phyloP scores from a whole-genome alignment of 371 early-diverging fungal species.

The Mucor velutinosus region DNA sequence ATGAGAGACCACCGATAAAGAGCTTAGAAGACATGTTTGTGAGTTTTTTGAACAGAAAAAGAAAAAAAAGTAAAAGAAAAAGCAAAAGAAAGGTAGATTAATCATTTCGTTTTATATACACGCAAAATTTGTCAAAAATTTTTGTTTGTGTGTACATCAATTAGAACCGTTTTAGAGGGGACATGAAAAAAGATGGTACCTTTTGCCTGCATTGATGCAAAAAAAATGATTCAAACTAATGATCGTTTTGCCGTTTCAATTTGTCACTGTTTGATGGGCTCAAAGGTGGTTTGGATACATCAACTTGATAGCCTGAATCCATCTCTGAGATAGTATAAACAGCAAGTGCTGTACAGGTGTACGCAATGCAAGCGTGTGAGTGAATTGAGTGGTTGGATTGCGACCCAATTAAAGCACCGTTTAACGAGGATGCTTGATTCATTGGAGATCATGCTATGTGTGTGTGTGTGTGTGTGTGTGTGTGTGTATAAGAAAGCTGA shows the following conservation, averaged over 20 bases:
- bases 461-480: too few relatives aligned
- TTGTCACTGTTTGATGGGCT: not conserved
- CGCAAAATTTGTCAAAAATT: not conserved
- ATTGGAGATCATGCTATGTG: too few relatives aligned
- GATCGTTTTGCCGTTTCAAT: not conserved
- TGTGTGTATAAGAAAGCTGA: too few relatives aligned
- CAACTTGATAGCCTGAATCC: not conserved
- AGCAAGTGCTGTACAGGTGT: not conserved
- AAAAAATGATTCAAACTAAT: not conserved
- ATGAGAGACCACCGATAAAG: slow-evolving; percentile 73
- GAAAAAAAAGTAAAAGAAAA: not conserved
- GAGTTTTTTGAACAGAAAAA: not conserved
- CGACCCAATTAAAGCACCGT: too few relatives aligned
- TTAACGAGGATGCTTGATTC: too few relatives aligned
- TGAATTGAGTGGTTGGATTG: too few relatives aligned
- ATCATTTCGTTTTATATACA: not conserved
- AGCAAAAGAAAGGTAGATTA: not conserved
- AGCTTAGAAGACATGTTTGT: slow-evolving; percentile 40
- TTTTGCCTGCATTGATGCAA: not conserved
- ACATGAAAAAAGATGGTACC: slow-evolving; percentile 1
- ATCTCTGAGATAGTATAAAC: not conserved
- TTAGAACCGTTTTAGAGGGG: not conserved
- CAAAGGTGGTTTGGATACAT: not conserved
- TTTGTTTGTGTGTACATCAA: not conserved
- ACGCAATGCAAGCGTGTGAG: too few relatives aligned